Evolutionary conservation across 345 rosid species (phyloP).

Genomic region (Aquilaria malaccensis): DNA sequence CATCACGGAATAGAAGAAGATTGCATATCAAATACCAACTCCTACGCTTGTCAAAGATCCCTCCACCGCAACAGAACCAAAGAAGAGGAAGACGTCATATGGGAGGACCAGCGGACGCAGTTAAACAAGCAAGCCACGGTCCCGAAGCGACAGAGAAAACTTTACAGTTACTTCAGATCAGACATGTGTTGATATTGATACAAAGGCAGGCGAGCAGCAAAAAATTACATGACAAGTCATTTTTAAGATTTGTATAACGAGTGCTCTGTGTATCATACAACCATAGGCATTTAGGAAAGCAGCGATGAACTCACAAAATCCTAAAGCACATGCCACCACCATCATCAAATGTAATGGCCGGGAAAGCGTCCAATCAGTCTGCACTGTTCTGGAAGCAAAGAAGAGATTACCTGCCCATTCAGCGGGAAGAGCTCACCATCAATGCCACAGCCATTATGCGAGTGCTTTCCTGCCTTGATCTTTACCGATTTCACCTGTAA

Average conservation of each 20-base stretch:
- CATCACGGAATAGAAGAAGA: no score
- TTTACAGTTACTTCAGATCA: no score
- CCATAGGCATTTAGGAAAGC: background rate
- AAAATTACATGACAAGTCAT: no score
- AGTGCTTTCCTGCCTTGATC: slow-evolving; percentile 69
- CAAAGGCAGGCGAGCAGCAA: no score
- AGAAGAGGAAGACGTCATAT: no score
- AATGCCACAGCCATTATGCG: slow-evolving; percentile 83
- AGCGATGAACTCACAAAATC: background rate
- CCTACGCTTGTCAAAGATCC: no score
- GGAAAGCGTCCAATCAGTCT: slow-evolving; percentile 71
- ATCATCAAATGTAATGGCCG: slow-evolving; percentile 26
- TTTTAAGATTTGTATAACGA: background rate
- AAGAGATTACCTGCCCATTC: slow-evolving; percentile 76
- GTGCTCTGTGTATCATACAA: slow-evolving; percentile 9
- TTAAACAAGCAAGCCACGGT: no score
- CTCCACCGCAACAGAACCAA: no score
- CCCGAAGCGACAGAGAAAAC: no score
- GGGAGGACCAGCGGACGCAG: no score
- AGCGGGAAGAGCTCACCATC: slow-evolving; percentile 87
- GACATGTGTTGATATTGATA: no score
- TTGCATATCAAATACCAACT: no score
- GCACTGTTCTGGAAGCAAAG: slow-evolving; percentile 92
- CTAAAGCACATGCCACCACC: slow-evolving; percentile 10
- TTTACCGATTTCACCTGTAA: slow-evolving; percentile 85